These are phyloP conservation scores for Ophiocordyceps camponoti-floridani DNA, from an alignment of 2,329 filamentous ascomycete species.

Conservation along the genomic window DNA sequence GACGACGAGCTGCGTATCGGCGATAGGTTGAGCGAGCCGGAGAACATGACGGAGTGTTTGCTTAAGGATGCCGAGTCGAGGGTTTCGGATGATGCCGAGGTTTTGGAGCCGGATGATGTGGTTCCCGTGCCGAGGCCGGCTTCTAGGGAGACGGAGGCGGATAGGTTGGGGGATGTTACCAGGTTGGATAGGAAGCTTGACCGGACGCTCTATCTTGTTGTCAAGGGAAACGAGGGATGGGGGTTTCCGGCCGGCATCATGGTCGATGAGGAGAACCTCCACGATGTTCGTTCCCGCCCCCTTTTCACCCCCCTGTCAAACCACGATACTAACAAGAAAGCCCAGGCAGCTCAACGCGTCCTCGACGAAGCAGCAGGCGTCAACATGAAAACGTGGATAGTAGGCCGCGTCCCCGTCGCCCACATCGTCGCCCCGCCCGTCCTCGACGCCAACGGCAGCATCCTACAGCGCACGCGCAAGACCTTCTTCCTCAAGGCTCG, in stretches of 20 bases:
- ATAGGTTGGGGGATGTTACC: constrained; percentile 52
- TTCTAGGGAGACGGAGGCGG: constrained; percentile 59
- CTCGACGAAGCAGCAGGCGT: constrained; percentile 61
- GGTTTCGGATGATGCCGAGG: constrained; percentile 41
- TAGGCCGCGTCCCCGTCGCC: constrained; percentile 77
- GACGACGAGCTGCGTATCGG: constrained; percentile 79
- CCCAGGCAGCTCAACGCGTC: constrained; percentile 64
- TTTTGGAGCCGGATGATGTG: constrained; percentile 37
- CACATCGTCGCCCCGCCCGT: constrained; percentile 46
- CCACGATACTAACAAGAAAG: neutral
- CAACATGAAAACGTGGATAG: constrained; percentile 99
- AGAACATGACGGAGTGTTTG: constrained; percentile 47
- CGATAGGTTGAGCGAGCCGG: constrained; percentile 45
- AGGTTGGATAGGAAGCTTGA: constrained; percentile 68
- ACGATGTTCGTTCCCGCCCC: constrained; percentile 41
- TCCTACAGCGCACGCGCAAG: constrained; percentile 48
- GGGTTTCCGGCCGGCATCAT: constrained; percentile 62
- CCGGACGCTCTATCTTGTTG: constrained; percentile 72
- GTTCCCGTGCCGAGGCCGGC: constrained; percentile 53
- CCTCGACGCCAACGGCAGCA: constrained; percentile 22
- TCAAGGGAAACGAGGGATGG: constrained; percentile 63
- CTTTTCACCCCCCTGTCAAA: neutral
- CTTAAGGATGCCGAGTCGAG: constrained; percentile 57
- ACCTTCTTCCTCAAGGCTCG: constrained; percentile 91
- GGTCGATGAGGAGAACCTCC: constrained; percentile 54